Evolutionary conservation across 2,329 filamentous ascomycete species (phyloP), one percentile per base, ranked within the genome.

Genomic region (Grosmannia penicillata): DNA sequence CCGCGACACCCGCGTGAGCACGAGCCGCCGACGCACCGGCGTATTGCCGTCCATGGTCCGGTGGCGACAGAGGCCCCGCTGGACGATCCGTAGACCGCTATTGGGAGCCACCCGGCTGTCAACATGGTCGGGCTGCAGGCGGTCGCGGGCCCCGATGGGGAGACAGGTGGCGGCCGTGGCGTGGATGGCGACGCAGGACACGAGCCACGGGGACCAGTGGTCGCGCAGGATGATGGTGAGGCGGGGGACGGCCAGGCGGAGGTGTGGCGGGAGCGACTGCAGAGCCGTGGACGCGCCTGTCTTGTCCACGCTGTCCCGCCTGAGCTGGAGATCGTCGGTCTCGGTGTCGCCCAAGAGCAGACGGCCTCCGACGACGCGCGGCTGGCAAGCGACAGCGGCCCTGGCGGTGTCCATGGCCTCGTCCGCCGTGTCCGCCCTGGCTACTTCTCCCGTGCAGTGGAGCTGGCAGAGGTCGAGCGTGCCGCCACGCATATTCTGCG

Each of bases 141-240:
- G 21, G 22, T 15, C 25, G 19, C 11, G 10, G 22, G 6, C 18
- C 8, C 25, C 15, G 13, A 11, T 8, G 7, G 14, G 19, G 3
- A 21, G 25, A 15, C 40, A 38, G 8, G 10, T 2, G 7, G 6
- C 32, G 1, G 36, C 24, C 14, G 28, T 17, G 19, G 13, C 14
- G n/a, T 13, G 19, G n/a, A 36, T 14, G 27, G 11, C 10, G 3
- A 7, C 4, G 25, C 30, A 36, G 17, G 40, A 41, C 11, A 29
- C 19, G 30, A 26, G 38, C 39, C 39, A 41, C 18, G 19, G 8
- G 18, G 39, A 41, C 39, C 39, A 41, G 26, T 8, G 4, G 9
- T 18, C 7, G 30, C 21, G 14, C 13, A 41, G 31, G 5, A 41
- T 21, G 9, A 34, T 24, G 11, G 30, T 33, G n/a, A 33, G 17